Base-by-base conservation (phyloP, 306 rosid species). In the Crotalaria pallida region DNA sequence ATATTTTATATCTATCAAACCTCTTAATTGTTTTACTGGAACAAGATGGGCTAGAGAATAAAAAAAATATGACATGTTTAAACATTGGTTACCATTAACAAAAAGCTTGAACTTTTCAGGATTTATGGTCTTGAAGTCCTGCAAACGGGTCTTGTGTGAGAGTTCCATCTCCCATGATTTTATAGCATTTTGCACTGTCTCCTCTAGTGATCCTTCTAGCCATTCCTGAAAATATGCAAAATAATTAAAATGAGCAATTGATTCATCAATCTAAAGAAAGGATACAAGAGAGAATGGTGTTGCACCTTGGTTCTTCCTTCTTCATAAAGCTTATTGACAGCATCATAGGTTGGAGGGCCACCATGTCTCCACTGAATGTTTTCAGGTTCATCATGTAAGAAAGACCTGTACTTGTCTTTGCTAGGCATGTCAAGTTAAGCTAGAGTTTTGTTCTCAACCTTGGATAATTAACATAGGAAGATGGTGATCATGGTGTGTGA, bases 201-300 rank as follows among this genome's bases (percentile, higher is more conserved):
- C 92, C 65, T 89, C 96, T 5, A 84, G 61, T 26, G 96, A 89
- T 11, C 89, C 92, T 71, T 84, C 69, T 0, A 85, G 70, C 92
- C 88, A 89, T 29, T 44, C 88, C 92, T 89, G 58, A 63, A 74
- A 58, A 55, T 10, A 56, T 3, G 15, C 16, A 55, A 31, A 67
- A 34, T 34, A 7, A 27, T 7, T 12, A 17, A 43, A 44, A 38
- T 18, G 3, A 58, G 21, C 9, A 58, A 34, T 7, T 7, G 7
- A 34, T 10, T 27, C 3, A 24, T 27, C 3, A 24, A 27, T 13
- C n/a, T 31, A 36, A 36, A 76, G 44, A 31, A 27, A 19, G 33
- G 29, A 33, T 40, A 44, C 60, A 41, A 45, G 53, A 45, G 77
- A 3, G 69, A 26, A n/a, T 58, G 55, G 45, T 34, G 22, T 36